Base-by-base conservation (phyloP, 805 yeast genomes). In the Candida ponderosae region DNA sequence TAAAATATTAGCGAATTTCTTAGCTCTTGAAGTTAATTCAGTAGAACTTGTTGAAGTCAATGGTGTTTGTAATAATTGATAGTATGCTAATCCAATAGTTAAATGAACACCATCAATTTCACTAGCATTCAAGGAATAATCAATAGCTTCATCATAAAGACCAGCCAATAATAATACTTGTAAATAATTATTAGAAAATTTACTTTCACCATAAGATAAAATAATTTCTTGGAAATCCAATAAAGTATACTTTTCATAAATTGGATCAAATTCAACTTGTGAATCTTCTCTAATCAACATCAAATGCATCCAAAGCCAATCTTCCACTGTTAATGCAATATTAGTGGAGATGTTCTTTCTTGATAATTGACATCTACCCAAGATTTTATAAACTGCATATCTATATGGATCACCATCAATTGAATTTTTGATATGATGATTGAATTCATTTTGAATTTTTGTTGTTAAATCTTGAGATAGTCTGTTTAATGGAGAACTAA, bases 271-370 rank as follows among this genome's bases (percentile, higher is more conserved):
- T 5, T 50, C 68, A 15, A 60, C 68, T 15, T 59, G 61, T 29
- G 47, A 54, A 33, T 65, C 72, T 50, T 85, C 90, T 39, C 79
- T 74, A 14, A 84, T 76, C 21, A 90, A 68, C 59, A 78, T 71
- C 39, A 93, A 69, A 59, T 93, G 97, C 54, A 84, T 76, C 98
- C 98, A 90, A 35, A 90, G 59, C 97, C 97, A 90, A 62, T 90
- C 97, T 59, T 90, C 97, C 34, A 89, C 75, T 40, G 94, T 84
- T 28, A 78, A 61, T 29, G 82, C 73, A 23, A 90, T 74, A 29
- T 74, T 65, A n/a, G 78, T 57, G 28, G 94, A 77, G 48, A 89
- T 63, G 44, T 74, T 64, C 58, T 78, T 77, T 58, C 79, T 69
- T 34, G 82, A 66, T 53, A 81, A 54, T 37, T 72, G 76, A 59